A percentile compares a stretch with the other conserved stretches of the same genome.
Evolutionary conservation across 352 stramenopile genomes (phyloP).

Genomic region (Pythium insidiosum): DNA sequence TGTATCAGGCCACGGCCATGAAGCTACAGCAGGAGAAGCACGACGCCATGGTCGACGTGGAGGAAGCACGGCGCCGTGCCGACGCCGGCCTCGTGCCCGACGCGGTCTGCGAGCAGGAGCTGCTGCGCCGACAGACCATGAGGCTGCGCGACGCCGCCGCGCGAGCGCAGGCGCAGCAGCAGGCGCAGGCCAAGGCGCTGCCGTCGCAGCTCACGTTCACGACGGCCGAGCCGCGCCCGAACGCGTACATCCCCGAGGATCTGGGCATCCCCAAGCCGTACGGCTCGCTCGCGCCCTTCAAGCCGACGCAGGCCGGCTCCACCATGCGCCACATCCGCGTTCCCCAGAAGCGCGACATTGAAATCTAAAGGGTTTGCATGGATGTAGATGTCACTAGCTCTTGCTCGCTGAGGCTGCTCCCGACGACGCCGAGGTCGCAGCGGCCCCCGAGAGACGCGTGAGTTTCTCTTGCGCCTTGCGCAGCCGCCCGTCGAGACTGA

Average conservation of each 20-base stretch:
- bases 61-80: conserved; percentile 49
- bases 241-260: conserved; percentile 91
- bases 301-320: conserved; percentile 76
- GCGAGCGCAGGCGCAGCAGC: conserved; percentile 33
- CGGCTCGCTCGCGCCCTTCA: conserved; percentile 87
- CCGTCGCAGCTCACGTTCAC: conserved; percentile 75
- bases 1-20: conserved; percentile 93
- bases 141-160: conserved; percentile 39
- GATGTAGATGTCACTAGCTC: too few relatives aligned
- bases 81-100: conserved; percentile 68
- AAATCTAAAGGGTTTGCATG: conserved; percentile 88
- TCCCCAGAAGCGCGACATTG: conserved; percentile 85
- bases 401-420: too few relatives aligned
- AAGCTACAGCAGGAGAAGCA: conserved; percentile 92
- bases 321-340: conserved; percentile 90
- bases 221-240: conserved; percentile 87
- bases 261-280: conserved; percentile 92
- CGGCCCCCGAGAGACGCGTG: conserved; percentile 23
- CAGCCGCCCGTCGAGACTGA: conserved; percentile 50
- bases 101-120: conserved; percentile 67
- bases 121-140: conserved; percentile 51
- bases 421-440: too few relatives aligned
- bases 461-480: conserved; percentile 72
- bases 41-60: conserved; percentile 50
- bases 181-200: conserved; percentile 41